These are phyloP conservation scores for Xylaria sp. DNA, from an alignment of 2,329 filamentous ascomycete species.

Conservation along the genomic window DNA sequence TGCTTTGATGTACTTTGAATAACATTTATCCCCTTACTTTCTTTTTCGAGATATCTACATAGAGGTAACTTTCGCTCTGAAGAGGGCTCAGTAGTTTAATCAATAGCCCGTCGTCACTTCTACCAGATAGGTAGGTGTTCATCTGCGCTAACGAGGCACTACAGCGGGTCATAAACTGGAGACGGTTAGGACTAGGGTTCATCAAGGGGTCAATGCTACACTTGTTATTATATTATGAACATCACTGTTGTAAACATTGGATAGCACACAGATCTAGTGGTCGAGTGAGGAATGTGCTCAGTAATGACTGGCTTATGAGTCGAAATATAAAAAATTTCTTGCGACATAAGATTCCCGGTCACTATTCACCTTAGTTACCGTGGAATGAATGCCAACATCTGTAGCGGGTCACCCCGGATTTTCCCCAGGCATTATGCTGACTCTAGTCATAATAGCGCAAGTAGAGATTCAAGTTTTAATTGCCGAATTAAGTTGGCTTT, in stretches of 20 bases:
- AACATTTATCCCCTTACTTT: no score
- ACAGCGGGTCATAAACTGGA: not conserved
- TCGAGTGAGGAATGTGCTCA: not conserved
- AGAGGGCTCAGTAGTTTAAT: not conserved
- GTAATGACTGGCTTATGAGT: not conserved
- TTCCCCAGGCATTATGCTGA: conserved; percentile 8
- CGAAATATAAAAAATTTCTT: not conserved
- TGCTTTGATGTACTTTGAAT: not conserved
- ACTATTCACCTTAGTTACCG: not conserved
- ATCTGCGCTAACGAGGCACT: not conserved
- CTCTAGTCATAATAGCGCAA: not conserved
- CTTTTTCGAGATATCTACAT: not conserved
- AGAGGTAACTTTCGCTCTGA: not conserved
- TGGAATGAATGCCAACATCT: not conserved
- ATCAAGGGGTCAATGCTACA: not conserved
- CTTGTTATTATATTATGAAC: not conserved
- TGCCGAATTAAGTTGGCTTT: not conserved
- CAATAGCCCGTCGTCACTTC: not conserved
- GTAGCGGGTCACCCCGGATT: conserved; percentile 18
- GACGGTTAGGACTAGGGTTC: not conserved
- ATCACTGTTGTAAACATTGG: not conserved
- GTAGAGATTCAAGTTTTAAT: not conserved
- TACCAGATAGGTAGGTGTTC: not conserved
- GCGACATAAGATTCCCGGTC: not conserved
- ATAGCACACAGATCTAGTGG: not conserved